phyloP scores from a whole-genome alignment of 768 basidiomycete species.

The Tulasnella sp. region DNA sequence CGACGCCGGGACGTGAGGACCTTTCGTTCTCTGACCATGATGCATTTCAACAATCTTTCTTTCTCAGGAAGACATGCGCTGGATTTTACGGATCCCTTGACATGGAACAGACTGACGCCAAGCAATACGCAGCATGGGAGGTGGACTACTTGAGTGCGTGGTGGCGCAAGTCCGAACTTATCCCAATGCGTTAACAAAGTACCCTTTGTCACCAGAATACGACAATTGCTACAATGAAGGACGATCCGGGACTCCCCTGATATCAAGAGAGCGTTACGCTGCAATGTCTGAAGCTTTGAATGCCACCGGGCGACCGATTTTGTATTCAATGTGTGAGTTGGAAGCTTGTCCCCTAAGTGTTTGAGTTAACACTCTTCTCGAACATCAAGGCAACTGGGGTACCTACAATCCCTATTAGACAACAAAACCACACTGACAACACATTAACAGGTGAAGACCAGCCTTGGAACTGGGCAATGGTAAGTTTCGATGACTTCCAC shows the following conservation, averaged over 20 bases:
- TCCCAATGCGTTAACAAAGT: slow-evolving; percentile 24
- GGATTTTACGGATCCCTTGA: slow-evolving; percentile 33
- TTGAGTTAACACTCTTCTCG: not conserved
- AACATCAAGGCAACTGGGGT: slow-evolving; percentile 11
- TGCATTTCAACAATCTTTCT: not conserved
- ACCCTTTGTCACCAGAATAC: slow-evolving; percentile 27
- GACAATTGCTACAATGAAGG: slow-evolving; percentile 42
- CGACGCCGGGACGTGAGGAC: slow-evolving; percentile 26
- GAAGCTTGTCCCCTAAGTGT: slow-evolving; percentile 5
- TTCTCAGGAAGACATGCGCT: slow-evolving; percentile 26
- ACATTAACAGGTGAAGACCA: slow-evolving; percentile 24
- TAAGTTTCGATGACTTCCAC: not conserved
- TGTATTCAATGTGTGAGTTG: slow-evolving; percentile 40
- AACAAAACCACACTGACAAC: not conserved
- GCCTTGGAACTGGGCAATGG: slow-evolving; percentile 34
- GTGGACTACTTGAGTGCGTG: slow-evolving; percentile 31
- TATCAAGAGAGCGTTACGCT: slow-evolving; percentile 1
- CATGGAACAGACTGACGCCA: slow-evolving; percentile 37
- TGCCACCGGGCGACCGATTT: slow-evolving; percentile 35
- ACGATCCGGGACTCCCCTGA: not conserved
- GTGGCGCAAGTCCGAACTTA: not conserved
- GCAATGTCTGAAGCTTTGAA: slow-evolving; percentile 38
- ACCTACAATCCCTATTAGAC: not conserved
- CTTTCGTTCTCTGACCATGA: not conserved
- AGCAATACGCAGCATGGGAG: slow-evolving; percentile 39